Evolutionary conservation across 129 eudicot species (phyloP).

Genomic region (Artemisia tridentata): DNA sequence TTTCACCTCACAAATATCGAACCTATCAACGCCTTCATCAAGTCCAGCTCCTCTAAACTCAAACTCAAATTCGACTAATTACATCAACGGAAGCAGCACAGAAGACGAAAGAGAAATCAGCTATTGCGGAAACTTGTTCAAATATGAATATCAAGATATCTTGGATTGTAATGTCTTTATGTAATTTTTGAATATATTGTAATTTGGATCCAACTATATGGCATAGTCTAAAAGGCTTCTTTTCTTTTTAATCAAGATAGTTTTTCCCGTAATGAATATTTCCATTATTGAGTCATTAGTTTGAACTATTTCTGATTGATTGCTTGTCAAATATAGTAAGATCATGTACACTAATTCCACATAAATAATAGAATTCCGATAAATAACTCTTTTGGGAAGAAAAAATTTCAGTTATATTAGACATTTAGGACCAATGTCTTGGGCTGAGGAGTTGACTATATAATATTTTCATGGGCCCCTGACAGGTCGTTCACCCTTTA

Average conservation of each 20-base stretch:
- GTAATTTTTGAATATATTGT: constrained; percentile 36
- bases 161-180: constrained; percentile 44
- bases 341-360: background rate
- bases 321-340: constrained; percentile 33
- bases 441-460: constrained; percentile 26
- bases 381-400: constrained; percentile 15
- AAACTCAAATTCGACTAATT: constrained; percentile 36
- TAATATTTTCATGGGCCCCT: too few species aligned
- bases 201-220: constrained; percentile 21
- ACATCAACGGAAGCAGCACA: constrained; percentile 37
- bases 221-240: constrained; percentile 20
- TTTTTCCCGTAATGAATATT: background rate
- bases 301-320: constrained; percentile 18
- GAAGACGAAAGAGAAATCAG: constrained; percentile 66
- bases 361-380: constrained; percentile 10
- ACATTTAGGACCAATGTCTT: constrained; percentile 32
- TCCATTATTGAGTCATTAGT: constrained; percentile 22
- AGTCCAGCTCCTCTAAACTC: constrained; percentile 58
- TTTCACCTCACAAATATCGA: constrained; percentile 36
- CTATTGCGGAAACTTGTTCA: constrained; percentile 47
- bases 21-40: constrained; percentile 55
- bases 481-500: too few species aligned
- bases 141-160: constrained; percentile 50
- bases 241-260: constrained; percentile 1
- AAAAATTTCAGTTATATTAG: background rate